phyloP scores from a whole-genome alignment of 1,139 yeast species.

The Magnusiomyces starmeri region DNA sequence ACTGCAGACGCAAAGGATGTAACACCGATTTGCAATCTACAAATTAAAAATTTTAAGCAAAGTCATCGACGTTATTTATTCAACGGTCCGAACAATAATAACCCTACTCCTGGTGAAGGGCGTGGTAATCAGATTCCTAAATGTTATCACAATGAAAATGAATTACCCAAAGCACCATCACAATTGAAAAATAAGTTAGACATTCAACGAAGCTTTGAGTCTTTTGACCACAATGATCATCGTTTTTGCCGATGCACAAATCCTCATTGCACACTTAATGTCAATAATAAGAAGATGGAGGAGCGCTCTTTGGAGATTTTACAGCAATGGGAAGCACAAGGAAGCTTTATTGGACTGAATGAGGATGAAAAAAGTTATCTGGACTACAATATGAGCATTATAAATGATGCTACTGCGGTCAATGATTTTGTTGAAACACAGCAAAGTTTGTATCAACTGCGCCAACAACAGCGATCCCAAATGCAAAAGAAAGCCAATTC shows the following conservation, averaged over 20 bases:
- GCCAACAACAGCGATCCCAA: too few species aligned
- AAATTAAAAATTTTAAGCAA: neutral
- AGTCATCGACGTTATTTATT: neutral
- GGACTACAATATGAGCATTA: neutral
- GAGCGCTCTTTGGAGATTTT: neutral
- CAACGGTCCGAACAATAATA: neutral
- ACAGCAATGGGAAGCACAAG: neutral
- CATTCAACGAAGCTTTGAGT: conserved; percentile 10
- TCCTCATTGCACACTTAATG: neutral
- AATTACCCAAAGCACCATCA: neutral
- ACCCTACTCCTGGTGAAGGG: neutral
- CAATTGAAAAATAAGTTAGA: conserved; percentile 10
- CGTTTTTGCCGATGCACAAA: neutral
- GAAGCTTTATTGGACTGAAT: neutral
- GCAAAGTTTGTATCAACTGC: too few species aligned
- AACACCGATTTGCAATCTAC: neutral
- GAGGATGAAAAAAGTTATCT: neutral
- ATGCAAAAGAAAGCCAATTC: too few species aligned
- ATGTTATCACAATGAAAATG: neutral
- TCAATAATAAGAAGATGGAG: neutral
- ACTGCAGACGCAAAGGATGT: too few species aligned
- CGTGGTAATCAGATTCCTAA: neutral
- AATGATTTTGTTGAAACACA: neutral
- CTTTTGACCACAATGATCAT: conserved; percentile 7
- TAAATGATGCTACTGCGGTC: neutral